phyloP scores from a whole-genome alignment of 306 rosid genomes.

The Alnus glutinosa region DNA sequence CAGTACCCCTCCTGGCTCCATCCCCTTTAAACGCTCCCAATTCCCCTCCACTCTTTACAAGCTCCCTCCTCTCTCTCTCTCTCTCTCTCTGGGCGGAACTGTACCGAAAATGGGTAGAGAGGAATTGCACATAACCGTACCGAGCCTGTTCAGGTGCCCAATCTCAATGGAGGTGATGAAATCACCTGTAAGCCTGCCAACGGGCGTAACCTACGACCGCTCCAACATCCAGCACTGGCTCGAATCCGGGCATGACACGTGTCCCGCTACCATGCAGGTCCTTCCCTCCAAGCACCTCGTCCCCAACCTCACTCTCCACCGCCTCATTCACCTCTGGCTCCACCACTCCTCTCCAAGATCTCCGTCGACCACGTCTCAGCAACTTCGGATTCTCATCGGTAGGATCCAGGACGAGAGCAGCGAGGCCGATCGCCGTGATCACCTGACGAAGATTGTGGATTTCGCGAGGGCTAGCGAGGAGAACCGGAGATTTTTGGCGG shows the following conservation, averaged over 20 bases:
- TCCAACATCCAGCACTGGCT: conserved; percentile 66
- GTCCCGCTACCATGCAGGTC: conserved; percentile 64
- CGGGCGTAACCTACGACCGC: conserved; percentile 74
- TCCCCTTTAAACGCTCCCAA: not conserved
- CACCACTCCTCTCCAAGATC: conserved; percentile 29
- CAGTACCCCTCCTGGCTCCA: not conserved
- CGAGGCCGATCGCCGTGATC: conserved; percentile 7
- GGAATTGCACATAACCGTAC: conserved; percentile 47
- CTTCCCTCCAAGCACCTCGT: conserved; percentile 56
- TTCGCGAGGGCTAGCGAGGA: conserved; percentile 31
- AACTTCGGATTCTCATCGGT: conserved; percentile 24
- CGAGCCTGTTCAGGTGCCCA: conserved; percentile 53
- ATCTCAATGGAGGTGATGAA: conserved; percentile 65
- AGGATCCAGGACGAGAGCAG: conserved; percentile 6
- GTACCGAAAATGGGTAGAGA: conserved; percentile 38
- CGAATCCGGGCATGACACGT: conserved; percentile 58
- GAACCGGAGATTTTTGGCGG: conserved; percentile 29
- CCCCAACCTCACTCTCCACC: conserved; percentile 62
- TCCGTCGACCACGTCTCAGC: conserved; percentile 22
- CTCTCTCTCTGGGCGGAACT: not conserved
- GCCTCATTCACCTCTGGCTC: conserved; percentile 57
- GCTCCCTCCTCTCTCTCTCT: not conserved
- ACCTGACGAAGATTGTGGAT: conserved; percentile 31
- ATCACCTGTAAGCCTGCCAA: conserved; percentile 62
- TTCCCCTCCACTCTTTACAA: not conserved